Percentiles rank a stretch among this genome's conserved stretches.
Evolutionary conservation across 2,329 filamentous ascomycete genomes (phyloP).

Genomic region (Ambrosiella beaveri): DNA sequence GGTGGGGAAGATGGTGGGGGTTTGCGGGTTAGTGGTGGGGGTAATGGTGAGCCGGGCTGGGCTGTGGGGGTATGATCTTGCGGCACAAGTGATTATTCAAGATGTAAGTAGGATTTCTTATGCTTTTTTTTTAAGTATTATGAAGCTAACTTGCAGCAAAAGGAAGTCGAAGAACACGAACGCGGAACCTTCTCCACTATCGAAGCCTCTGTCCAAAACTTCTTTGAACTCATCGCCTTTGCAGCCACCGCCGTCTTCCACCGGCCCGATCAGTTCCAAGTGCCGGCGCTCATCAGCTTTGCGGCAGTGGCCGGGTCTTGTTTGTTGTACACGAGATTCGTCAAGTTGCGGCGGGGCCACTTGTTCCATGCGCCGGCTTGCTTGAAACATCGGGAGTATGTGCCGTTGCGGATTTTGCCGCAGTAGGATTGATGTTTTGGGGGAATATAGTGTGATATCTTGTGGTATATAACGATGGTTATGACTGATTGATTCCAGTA

Average conservation of each 20-base stretch:
- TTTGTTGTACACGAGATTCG: slow-evolving; percentile 19
- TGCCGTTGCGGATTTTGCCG: background rate
- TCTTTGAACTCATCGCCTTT: slow-evolving; percentile 53
- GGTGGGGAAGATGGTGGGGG: slow-evolving; percentile 21
- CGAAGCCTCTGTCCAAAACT: slow-evolving; percentile 50
- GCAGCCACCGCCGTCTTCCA: slow-evolving; percentile 47
- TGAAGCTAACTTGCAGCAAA: background rate
- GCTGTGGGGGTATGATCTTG: slow-evolving; percentile 45
- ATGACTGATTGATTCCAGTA: too few species aligned
- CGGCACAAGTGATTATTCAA: slow-evolving; percentile 42
- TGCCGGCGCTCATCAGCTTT: slow-evolving; percentile 42
- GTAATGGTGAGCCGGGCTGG: slow-evolving; percentile 40
- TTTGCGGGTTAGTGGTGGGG: slow-evolving; percentile 30
- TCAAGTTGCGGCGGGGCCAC: slow-evolving; percentile 19
- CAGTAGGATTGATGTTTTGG: background rate
- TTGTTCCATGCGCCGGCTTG: slow-evolving; percentile 18
- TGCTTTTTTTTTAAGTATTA: background rate
- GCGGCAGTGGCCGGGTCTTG: slow-evolving; percentile 26
- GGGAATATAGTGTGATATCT: background rate
- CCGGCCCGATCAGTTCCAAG: slow-evolving; percentile 44
- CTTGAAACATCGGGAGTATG: slow-evolving; percentile 1
- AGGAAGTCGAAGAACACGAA: slow-evolving; percentile 36
- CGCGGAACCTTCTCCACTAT: slow-evolving; percentile 53
- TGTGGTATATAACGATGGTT: too few species aligned
- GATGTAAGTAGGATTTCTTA: slow-evolving; percentile 26